These are phyloP conservation scores for Thelonectria rubi DNA, from an alignment of 2,329 filamentous ascomycete species.

Conservation along the genomic window DNA sequence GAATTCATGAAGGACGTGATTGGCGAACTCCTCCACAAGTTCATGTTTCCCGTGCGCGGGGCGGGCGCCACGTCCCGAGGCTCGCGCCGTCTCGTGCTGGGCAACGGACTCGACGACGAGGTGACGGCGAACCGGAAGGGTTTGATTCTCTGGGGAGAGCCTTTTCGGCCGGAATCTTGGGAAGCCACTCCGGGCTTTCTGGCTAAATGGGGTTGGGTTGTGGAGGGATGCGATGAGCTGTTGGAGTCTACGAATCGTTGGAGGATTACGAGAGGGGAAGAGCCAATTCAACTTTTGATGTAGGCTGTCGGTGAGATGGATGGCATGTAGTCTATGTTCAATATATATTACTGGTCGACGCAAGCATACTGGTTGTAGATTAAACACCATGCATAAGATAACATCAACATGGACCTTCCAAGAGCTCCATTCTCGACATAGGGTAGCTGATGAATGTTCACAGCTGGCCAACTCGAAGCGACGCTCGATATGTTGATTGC, in stretches of 20 bases:
- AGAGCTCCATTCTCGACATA: too few species aligned
- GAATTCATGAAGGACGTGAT: slow-evolving; percentile 34
- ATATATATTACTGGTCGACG: too few species aligned
- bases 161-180: slow-evolving; percentile 34
- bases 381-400: too few species aligned
- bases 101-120: not conserved
- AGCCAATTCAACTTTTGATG: slow-evolving; percentile 12
- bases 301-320: too few species aligned
- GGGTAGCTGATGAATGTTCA: too few species aligned
- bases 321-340: too few species aligned
- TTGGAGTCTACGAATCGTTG: slow-evolving; percentile 34
- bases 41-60: not conserved
- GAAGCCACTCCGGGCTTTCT: slow-evolving; percentile 38
- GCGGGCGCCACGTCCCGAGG: not conserved
- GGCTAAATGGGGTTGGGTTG: slow-evolving; percentile 34
- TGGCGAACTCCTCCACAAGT: slow-evolving; percentile 18
- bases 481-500: too few species aligned
- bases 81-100: not conserved
- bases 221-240: slow-evolving; percentile 34
- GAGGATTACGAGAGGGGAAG: slow-evolving; percentile 35
- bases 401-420: too few species aligned
- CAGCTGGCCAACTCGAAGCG: too few species aligned
- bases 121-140: slow-evolving; percentile 26
- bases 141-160: slow-evolving; percentile 40
- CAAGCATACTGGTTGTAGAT: too few species aligned